Conservation (phyloP, 495 filamentous ascomycete species). For the Talaromyces proteolyticus region DNA sequence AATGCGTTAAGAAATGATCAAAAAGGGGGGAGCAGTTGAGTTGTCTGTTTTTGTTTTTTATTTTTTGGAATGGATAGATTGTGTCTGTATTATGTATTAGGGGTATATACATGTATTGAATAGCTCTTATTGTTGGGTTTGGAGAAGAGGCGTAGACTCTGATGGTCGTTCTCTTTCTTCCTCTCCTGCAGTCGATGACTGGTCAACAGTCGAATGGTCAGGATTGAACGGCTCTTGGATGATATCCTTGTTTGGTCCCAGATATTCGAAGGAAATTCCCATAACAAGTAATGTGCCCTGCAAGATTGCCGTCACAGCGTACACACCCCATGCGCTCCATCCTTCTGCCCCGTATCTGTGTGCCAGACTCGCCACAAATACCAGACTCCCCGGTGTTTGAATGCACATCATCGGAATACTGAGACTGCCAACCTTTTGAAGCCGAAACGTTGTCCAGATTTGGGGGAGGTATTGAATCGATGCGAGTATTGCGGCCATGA, state of each 20-base stretch:
- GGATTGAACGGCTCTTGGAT: conserved; percentile 14
- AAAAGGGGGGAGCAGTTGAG: not conserved
- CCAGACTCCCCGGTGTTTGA: conserved; percentile 84
- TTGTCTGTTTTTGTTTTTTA: not conserved
- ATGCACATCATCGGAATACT: conserved; percentile 99
- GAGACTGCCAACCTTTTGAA: conserved; percentile 79
- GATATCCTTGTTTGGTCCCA: conserved; percentile 31
- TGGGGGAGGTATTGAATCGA: conserved; percentile 91
- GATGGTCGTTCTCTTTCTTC: conserved; percentile 35
- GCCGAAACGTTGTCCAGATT: conserved; percentile 80
- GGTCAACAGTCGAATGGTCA: not conserved
- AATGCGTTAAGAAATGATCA: not conserved
- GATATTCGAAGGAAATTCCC: conserved; percentile 71
- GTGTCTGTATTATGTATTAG: not conserved
- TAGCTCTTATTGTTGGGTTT: conserved; percentile 18
- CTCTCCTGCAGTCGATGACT: conserved; percentile 7
- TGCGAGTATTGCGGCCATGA: conserved; percentile 71
- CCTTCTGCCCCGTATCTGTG: conserved; percentile 72
- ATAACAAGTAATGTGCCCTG: conserved; percentile 79
- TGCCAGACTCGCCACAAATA: conserved; percentile 83
- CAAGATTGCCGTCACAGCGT: conserved; percentile 75
- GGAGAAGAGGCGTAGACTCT: conserved; percentile 41
- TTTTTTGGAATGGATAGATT: not conserved
- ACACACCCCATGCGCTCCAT: conserved; percentile 94
- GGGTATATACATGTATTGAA: not conserved